Conservation (phyloP, 768 basidiomycete genomes). For the Tricholoma sp. region DNA sequence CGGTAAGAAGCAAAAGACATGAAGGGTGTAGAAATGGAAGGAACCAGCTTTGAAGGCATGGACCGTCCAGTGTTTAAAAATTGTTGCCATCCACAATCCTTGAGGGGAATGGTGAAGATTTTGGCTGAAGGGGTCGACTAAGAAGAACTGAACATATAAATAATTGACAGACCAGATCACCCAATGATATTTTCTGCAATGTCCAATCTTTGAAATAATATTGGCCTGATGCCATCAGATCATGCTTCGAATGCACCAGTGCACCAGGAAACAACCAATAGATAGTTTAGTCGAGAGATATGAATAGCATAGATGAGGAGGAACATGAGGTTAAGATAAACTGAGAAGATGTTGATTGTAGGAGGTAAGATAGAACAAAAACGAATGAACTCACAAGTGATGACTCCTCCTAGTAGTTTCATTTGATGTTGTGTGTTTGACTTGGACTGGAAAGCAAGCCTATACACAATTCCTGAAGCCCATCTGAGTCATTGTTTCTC, state of each 20-base stretch:
- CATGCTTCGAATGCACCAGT: too few species aligned
- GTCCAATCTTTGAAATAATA: not conserved
- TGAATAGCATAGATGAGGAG: not conserved
- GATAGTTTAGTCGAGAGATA: not conserved
- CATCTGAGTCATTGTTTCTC: too few species aligned
- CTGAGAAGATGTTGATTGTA: not conserved
- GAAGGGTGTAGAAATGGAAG: too few species aligned
- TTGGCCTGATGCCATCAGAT: too few species aligned
- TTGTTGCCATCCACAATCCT: not conserved
- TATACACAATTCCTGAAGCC: too few species aligned
- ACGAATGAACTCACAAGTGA: not conserved
- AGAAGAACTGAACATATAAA: too few species aligned
- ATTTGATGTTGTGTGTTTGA: not conserved
- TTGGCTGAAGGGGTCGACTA: too few species aligned
- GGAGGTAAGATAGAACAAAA: too few species aligned
- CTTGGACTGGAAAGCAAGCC: not conserved
- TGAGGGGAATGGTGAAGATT: too few species aligned
- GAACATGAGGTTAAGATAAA: not conserved
- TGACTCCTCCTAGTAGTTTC: not conserved
- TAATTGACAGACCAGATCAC: not conserved
- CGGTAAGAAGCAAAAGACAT: not conserved
- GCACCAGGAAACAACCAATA: not conserved
- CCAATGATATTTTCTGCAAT: not conserved
- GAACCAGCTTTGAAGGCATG: too few species aligned
- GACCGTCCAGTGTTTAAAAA: too few species aligned